Evolutionary conservation across 164 flowering plant genomes (phyloP).

Genomic region (Magnolia kwangsiensis): DNA sequence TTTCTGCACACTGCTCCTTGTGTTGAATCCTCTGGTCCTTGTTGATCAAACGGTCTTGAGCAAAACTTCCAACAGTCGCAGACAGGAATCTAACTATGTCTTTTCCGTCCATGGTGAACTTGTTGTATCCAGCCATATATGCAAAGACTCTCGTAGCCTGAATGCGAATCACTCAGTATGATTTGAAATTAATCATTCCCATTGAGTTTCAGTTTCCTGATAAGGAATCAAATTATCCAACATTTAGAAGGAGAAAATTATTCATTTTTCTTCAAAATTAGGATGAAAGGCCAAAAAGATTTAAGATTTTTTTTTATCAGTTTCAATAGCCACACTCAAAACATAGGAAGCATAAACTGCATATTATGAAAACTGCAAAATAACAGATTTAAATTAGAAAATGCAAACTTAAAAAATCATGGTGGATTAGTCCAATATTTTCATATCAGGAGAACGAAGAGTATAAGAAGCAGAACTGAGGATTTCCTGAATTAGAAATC

Average conservation of each 20-base stretch:
- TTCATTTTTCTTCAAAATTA: not conserved
- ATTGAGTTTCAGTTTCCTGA: not conserved
- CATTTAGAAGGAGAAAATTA: not conserved
- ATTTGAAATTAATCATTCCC: not conserved
- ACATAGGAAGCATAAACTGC: not conserved
- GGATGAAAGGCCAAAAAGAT: not conserved
- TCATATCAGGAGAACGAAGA: not conserved
- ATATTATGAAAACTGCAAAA: not conserved
- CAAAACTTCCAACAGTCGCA: constrained; percentile 49
- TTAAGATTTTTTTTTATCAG: too few species aligned
- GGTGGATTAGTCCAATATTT: not conserved
- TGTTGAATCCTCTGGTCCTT: constrained; percentile 52
- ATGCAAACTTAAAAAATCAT: not conserved
- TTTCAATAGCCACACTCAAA: not conserved
- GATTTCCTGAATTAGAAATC: too few species aligned
- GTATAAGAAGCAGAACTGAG: too few species aligned
- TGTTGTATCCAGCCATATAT: constrained; percentile 37
- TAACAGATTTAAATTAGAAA: too few species aligned
- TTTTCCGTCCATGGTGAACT: constrained; percentile 50
- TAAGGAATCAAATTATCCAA: not conserved
- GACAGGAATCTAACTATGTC: constrained; percentile 46
- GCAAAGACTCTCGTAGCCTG: not conserved
- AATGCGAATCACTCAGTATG: not conserved
- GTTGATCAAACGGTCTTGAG: constrained; percentile 52
- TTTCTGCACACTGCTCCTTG: constrained; percentile 78